Conservation (phyloP, 176 grass and related monocot genomes). For the Canna indica region DNA sequence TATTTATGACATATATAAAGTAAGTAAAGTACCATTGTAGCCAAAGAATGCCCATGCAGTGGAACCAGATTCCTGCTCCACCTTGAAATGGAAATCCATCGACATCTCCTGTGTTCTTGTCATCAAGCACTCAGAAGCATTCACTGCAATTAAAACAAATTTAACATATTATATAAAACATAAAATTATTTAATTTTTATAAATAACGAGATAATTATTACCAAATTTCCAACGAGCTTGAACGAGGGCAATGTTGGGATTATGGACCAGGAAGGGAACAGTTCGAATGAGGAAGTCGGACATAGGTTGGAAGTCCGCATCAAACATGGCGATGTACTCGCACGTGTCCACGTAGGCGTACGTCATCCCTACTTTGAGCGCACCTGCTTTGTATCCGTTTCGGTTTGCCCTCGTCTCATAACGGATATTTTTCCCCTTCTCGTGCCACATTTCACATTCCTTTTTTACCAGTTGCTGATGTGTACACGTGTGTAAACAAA, state of each 20-base stretch:
- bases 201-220: slow-evolving; percentile 12
- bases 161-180: neutral
- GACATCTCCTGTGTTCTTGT: slow-evolving; percentile 96
- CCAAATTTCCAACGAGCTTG: slow-evolving; percentile 92
- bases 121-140: slow-evolving; percentile 75
- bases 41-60: slow-evolving; percentile 64
- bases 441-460: slow-evolving; percentile 66
- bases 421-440: slow-evolving; percentile 67
- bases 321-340: slow-evolving; percentile 87
- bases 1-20: no score
- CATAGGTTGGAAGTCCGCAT: slow-evolving; percentile 78
- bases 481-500: neutral
- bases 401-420: slow-evolving; percentile 66
- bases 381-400: slow-evolving; percentile 91
- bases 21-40: slow-evolving; percentile 95
- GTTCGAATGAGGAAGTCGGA: slow-evolving; percentile 64
- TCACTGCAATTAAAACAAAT: slow-evolving; percentile 33
- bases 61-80: slow-evolving; percentile 89
- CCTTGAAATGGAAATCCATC: slow-evolving; percentile 88
- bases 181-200: neutral
- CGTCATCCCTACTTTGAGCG: slow-evolving; percentile 69
- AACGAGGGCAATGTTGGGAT: slow-evolving; percentile 66
- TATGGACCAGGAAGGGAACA: slow-evolving; percentile 76
- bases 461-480: slow-evolving; percentile 58
- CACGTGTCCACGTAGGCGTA: slow-evolving; percentile 53